Evolutionary conservation across 257 asterid genomes (phyloP), one percentile per base, ranked within the genome.

Genomic region (Coffea canephora): DNA sequence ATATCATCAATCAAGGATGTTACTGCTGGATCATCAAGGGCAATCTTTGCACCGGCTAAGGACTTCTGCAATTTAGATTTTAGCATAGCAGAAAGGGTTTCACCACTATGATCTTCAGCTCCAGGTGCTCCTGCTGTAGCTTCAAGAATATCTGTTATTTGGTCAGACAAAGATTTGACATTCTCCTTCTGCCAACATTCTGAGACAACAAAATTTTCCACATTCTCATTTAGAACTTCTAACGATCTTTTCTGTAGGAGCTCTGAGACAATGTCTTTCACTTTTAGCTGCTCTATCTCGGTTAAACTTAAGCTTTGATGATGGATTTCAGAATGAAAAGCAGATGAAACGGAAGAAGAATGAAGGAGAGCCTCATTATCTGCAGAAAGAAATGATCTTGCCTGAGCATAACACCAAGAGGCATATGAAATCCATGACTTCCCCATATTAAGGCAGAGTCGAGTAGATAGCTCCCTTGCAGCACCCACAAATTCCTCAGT

Each of bases 381-480:
- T 68, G 89, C 82, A 77, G 93, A 80, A 81, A 91, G 79, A 61
- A 90, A 89, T 77, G 90, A 84, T 74, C 78, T 90, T 82, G 98
- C 98, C 86, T 90, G 97, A 82, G 80, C 71, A 81, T 88, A 94
- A 86, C 99, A 93, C 99, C 99, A 96, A 34, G 97, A 92, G 70
- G 97, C 99, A 85, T 89, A 96, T 87, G 89, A 85, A 83, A 96
- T 89, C 98, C 98, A 96, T 34, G 99, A 90, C 89, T 94, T 96
- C 73, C 97, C 98, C 93, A 96, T 91, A 84, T 80, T 83, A 77
- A 98, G 98, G 88, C 97, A 93, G 76, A 96, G 97, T 78, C 76
- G 89, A 64, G 97, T 87, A n/a, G 99, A 90, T 79, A 90, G 79
- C 88, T 90, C 91, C 81, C 89, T 87, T 74, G 92, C 87, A 14